Evolutionary conservation across 805 yeast genomes (phyloP).

Genomic region (Saturnispora serradocipensis): DNA sequence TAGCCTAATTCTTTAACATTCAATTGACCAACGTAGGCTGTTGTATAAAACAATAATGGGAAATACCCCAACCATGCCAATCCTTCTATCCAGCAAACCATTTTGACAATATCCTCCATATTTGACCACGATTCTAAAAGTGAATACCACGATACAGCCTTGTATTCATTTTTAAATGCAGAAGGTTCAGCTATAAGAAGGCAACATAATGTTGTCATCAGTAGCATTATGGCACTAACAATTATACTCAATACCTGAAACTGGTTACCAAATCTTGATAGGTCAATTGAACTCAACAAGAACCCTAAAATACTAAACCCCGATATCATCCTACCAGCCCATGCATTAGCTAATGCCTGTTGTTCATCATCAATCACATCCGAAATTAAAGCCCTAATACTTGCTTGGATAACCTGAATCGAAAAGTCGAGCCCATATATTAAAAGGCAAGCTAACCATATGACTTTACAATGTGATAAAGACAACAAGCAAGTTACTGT

Average conservation of each 20-base stretch:
- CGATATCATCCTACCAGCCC: slow-evolving; percentile 61
- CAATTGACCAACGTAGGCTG: slow-evolving; percentile 56
- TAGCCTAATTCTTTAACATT: slow-evolving; percentile 35
- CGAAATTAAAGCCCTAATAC: slow-evolving; percentile 51
- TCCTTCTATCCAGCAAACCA: slow-evolving; percentile 48
- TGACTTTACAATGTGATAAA: slow-evolving; percentile 37
- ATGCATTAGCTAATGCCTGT: slow-evolving; percentile 52
- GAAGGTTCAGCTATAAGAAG: slow-evolving; percentile 39
- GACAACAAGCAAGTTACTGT: slow-evolving; percentile 37
- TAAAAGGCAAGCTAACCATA: slow-evolving; percentile 44
- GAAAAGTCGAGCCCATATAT: slow-evolving; percentile 49
- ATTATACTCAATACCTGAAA: slow-evolving; percentile 39
- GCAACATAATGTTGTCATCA: slow-evolving; percentile 34
- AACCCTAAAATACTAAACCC: slow-evolving; percentile 51
- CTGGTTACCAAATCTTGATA: slow-evolving; percentile 38
- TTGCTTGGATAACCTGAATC: slow-evolving; percentile 50
- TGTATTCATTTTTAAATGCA: slow-evolving; percentile 7
- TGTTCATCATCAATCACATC: slow-evolving; percentile 50
- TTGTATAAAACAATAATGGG: slow-evolving; percentile 55
- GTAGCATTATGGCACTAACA: slow-evolving; percentile 34
- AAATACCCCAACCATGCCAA: slow-evolving; percentile 66
- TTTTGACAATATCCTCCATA: slow-evolving; percentile 23
- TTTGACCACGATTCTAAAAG: slow-evolving; percentile 20
- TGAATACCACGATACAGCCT: neutral
- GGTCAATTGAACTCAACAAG: slow-evolving; percentile 40